A percentile compares a stretch with the other conserved stretches of the same genome.
Evolutionary conservation across 306 rosid species (phyloP).

Genomic region (Abrus precatorius): DNA sequence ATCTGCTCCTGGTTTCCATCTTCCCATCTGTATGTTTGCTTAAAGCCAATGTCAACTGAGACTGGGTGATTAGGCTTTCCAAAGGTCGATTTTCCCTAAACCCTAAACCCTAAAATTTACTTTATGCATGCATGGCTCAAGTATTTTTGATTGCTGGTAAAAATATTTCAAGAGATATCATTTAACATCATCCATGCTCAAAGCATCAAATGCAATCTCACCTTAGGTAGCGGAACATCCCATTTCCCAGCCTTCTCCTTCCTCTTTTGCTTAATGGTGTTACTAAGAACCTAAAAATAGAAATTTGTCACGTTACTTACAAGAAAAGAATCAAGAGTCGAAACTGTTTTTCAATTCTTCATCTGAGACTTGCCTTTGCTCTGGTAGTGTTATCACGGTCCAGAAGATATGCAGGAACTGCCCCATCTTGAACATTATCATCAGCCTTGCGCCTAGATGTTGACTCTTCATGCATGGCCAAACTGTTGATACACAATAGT

Average conservation of each 20-base stretch:
- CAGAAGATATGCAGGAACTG: slow-evolving; percentile 82
- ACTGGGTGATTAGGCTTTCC: no score
- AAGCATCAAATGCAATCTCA: background rate
- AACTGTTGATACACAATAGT: slow-evolving; percentile 53
- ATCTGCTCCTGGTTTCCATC: background rate
- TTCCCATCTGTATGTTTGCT: background rate
- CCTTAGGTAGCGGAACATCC: slow-evolving; percentile 98
- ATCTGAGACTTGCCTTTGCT: slow-evolving; percentile 64
- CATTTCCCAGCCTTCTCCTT: slow-evolving; percentile 98
- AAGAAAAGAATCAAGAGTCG: background rate
- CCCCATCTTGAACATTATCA: slow-evolving; percentile 86
- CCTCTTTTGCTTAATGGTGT: slow-evolving; percentile 92
- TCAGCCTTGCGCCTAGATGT: slow-evolving; percentile 80
- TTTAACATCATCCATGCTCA: no score
- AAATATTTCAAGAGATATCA: background rate
- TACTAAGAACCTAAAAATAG: slow-evolving; percentile 77
- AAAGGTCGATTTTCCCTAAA: no score
- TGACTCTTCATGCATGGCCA: slow-evolving; percentile 92
- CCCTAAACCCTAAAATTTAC: background rate
- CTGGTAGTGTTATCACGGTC: slow-evolving; percentile 91
- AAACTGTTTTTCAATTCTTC: background rate
- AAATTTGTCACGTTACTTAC: slow-evolving; percentile 29
- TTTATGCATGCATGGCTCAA: background rate
- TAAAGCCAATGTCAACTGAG: background rate
- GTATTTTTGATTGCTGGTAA: background rate